phyloP scores from a whole-genome alignment of 2,329 filamentous ascomycete genomes.

The Elsinoe australis region DNA sequence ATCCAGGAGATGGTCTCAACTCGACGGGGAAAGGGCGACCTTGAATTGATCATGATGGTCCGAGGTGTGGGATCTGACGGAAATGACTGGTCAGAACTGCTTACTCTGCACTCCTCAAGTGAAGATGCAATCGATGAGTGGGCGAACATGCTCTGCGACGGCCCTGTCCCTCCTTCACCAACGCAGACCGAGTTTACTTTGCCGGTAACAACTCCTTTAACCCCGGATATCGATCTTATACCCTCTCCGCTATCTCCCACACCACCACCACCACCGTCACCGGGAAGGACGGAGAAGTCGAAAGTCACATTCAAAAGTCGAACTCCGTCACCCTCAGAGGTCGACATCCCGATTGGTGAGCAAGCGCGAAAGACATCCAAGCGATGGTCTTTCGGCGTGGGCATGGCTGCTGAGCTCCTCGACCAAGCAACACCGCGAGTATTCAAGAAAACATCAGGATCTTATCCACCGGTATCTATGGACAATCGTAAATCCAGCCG shows the following conservation, averaged over 20 bases:
- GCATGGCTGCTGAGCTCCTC: constrained; percentile 12
- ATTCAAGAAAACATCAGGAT: constrained; percentile 14
- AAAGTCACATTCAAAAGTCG: constrained; percentile 25
- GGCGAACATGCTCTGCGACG: constrained; percentile 71
- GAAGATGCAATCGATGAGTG: constrained; percentile 76
- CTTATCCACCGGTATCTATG: constrained; percentile 11
- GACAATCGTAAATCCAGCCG: constrained; percentile 7
- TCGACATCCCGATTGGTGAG: constrained; percentile 57
- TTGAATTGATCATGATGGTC: constrained; percentile 80
- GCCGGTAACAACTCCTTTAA: constrained; percentile 18
- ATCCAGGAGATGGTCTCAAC: constrained; percentile 66
- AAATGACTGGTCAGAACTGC: constrained; percentile 72
- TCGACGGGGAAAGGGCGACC: constrained; percentile 61
- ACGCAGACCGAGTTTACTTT: constrained; percentile 30
- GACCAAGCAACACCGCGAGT: constrained; percentile 12
- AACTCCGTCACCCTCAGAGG: constrained; percentile 38
- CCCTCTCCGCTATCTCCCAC: constrained; percentile 6
- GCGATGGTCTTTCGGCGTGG: constrained; percentile 30
- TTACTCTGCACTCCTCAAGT: constrained; percentile 68
- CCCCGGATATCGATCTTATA: constrained; percentile 4
- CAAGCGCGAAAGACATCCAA: constrained; percentile 42
- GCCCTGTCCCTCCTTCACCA: constrained; percentile 54
- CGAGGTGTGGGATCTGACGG: constrained; percentile 57
- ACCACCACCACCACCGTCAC: constrained; percentile 23
- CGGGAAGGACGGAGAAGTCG: constrained; percentile 34